Evolutionary conservation across 495 filamentous ascomycete genomes (phyloP), one percentile per base, ranked within the genome.

Genomic region (Xylaria nigripes): DNA sequence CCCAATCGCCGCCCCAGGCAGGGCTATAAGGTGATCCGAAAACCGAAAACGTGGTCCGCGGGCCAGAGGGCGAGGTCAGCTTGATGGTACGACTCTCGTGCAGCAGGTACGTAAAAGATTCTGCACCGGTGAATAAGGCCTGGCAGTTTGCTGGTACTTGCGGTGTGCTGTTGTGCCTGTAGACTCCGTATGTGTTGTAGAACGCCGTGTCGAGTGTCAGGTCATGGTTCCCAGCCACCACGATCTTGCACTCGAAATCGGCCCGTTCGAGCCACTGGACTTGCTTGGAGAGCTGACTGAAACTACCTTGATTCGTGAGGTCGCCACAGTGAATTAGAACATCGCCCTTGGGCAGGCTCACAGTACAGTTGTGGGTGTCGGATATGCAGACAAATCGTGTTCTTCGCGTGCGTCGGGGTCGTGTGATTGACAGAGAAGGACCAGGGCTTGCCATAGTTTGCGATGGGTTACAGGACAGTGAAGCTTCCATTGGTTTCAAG

Each of bases 241-340:
- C 83, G 56, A 96, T 78, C 66, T 95, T 95, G 59, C 85, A 77
- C 48, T 81, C 78, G 59, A 96, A 91, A 6, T 89, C 84, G 0
- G 89, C 80, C 40, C 71, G 76, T 50, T 81, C 76, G 6, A 97
- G 79, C 92, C 92, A 97, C 60, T 87, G 76, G 7, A 95, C 76
- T 4, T 73, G 62, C 44, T 70, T 74, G 22, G 65, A 70, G 24
- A 76, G 70, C 45, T 93, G 86, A 13, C 69, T 67, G 23, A 80
- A 78, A 42, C 82, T 88, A 38, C 92, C 92, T 60, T 82, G 79
- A 56, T 93, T 93, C 40, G 85, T 84, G 34, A 96, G 74, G 66
- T 97, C 92, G 7, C 92, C 92, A 7, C 90, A 88, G 61, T 96
- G 93, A 38, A 97, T 86, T 16, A 97, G 74, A 3, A 97, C 80